phyloP scores from a whole-genome alignment of 73 alveolate genomes.

The Loxodes magnus region DNA sequence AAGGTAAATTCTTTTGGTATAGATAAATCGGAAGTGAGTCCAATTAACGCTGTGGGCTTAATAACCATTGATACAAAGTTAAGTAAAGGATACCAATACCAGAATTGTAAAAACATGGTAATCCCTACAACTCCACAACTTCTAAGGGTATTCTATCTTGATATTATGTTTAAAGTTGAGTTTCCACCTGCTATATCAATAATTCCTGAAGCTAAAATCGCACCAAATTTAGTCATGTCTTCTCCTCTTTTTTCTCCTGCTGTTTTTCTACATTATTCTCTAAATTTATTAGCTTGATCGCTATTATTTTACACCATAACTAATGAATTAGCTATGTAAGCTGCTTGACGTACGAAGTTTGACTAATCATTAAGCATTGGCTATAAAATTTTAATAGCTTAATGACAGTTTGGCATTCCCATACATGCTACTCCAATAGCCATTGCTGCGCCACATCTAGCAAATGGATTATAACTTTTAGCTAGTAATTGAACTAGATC shows the following conservation, averaged over 20 bases:
- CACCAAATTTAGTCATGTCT: conserved; percentile 85
- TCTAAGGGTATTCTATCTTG: conserved; percentile 76
- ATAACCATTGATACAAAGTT: conserved; percentile 83
- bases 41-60: conserved; percentile 87
- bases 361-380: conserved; percentile 79
- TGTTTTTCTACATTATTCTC: conserved; percentile 58
- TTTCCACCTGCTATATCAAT: conserved; percentile 92
- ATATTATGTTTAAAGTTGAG: conserved; percentile 55
- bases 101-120: conserved; percentile 78
- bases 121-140: conserved; percentile 86
- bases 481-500: conserved; percentile 67
- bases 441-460: conserved; percentile 97
- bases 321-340: conserved; percentile 77
- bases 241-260: conserved; percentile 85
- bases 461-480: conserved; percentile 95
- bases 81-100: conserved; percentile 97
- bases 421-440: conserved; percentile 99
- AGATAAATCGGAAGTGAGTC: conserved; percentile 71
- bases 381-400: conserved; percentile 72
- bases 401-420: conserved; percentile 89
- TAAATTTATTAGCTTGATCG: conserved; percentile 67
- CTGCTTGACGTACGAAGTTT: conserved; percentile 91
- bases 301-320: conserved; percentile 77
- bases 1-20: conserved; percentile 71
- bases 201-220: conserved; percentile 74